Evolutionary conservation across 306 rosid species (phyloP).

Genomic region (Neltuma alba): DNA sequence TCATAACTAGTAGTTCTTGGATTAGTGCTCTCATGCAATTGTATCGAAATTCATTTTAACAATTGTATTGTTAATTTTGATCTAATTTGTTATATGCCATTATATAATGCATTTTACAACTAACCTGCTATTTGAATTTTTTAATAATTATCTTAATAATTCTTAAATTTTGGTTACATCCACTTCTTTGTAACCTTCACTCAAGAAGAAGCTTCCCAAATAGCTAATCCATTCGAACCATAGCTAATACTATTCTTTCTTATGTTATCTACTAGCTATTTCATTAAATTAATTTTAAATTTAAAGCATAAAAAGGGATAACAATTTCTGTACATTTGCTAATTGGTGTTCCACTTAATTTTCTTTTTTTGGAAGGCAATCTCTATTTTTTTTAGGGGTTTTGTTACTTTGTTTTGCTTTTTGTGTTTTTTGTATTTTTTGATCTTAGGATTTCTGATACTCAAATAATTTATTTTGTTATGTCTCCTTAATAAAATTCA

Average conservation of each 20-base stretch:
- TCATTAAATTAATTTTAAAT: too few species aligned
- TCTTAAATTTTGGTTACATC: neutral
- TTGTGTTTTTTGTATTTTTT: neutral
- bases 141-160: neutral
- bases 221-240: neutral
- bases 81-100: neutral
- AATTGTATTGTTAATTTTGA: neutral
- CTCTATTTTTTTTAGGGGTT: neutral
- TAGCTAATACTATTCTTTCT: too few species aligned
- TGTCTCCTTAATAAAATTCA: neutral
- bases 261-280: too few species aligned
- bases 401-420: neutral
- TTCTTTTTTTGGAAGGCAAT: neutral
- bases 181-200: neutral
- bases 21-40: neutral
- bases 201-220: neutral
- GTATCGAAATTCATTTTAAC: neutral
- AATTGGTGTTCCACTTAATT: neutral
- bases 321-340: neutral
- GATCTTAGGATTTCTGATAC: neutral
- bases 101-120: neutral
- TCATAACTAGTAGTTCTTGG: too few species aligned
- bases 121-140: neutral
- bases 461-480: neutral
- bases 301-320: neutral